Evolutionary conservation across 108 stramenopile species (phyloP).

Genomic region (Nitzschia palea): DNA sequence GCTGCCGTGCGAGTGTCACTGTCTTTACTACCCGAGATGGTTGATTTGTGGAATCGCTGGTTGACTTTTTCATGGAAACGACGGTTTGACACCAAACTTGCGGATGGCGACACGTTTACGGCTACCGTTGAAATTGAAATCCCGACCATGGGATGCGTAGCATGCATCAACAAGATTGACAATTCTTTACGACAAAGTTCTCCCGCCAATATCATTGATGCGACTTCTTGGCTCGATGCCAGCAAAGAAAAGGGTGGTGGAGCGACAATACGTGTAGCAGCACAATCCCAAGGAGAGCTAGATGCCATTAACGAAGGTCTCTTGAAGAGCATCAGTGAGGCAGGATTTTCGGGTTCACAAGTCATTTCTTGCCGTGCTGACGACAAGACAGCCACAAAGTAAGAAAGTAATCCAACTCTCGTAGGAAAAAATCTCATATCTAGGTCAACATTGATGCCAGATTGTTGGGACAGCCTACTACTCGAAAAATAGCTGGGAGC

Average conservation of each 20-base stretch:
- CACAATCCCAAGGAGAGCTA: slow-evolving; percentile 30
- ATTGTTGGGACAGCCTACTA: too few relatives aligned
- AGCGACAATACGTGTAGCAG: slow-evolving; percentile 32
- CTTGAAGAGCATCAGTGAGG: slow-evolving; percentile 31
- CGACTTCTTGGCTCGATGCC: slow-evolving; percentile 57
- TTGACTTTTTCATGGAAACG: background rate
- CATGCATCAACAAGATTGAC: slow-evolving; percentile 82
- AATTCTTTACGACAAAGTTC: slow-evolving; percentile 46
- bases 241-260: slow-evolving; percentile 43
- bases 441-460: too few relatives aligned
- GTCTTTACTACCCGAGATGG: slow-evolving; percentile 69
- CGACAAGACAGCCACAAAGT: background rate
- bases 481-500: too few relatives aligned
- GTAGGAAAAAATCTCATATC: too few relatives aligned
- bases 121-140: slow-evolving; percentile 49
- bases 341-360: slow-evolving; percentile 28
- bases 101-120: background rate
- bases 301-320: slow-evolving; percentile 24
- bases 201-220: slow-evolving; percentile 31
- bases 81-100: background rate
- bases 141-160: slow-evolving; percentile 87
- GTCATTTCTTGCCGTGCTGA: background rate
- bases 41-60: slow-evolving; percentile 50
- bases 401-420: too few relatives aligned
- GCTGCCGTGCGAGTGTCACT: slow-evolving; percentile 32